Percentiles rank a stretch among this genome's conserved stretches.
Evolutionary conservation across 495 filamentous ascomycete species (phyloP).

Genomic region (Bacidia rubella): DNA sequence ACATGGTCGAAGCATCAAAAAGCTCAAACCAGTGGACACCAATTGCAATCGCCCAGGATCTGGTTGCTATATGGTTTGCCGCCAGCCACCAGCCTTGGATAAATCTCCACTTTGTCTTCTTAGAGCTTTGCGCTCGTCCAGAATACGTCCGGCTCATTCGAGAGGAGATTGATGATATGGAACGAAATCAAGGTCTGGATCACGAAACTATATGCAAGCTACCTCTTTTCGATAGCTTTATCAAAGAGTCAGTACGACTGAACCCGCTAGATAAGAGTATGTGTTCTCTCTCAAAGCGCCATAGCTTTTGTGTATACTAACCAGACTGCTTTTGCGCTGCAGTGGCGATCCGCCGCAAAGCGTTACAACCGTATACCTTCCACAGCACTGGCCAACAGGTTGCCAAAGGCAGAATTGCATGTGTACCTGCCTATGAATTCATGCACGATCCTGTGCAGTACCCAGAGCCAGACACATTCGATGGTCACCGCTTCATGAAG

Average conservation of each 20-base stretch:
- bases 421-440: conserved; percentile 9
- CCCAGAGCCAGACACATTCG: neutral
- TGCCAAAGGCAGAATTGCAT: conserved; percentile 6
- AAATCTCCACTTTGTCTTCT: conserved; percentile 8
- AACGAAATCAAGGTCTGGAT: neutral
- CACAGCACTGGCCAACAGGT: neutral
- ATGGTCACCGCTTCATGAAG: neutral
- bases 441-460: conserved; percentile 5
- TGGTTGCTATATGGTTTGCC: conserved; percentile 15
- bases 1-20: neutral
- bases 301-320: neutral
- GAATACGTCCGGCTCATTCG: conserved; percentile 13
- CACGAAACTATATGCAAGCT: neutral
- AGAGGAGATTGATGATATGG: conserved; percentile 2
- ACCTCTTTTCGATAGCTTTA: conserved; percentile 13
- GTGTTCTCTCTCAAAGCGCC: neutral
- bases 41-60: conserved; percentile 1
- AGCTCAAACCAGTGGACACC: conserved; percentile 13
- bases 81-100: conserved; percentile 16
- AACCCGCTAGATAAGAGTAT: conserved; percentile 9
- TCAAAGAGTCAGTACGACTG: conserved; percentile 4
- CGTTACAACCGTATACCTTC: conserved; percentile 12
- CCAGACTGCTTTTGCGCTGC: neutral
- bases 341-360: conserved; percentile 14
- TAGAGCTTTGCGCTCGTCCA: conserved; percentile 9